phyloP scores from a whole-genome alignment of 2,329 filamentous ascomycete species.

The Penicillium sp. region DNA sequence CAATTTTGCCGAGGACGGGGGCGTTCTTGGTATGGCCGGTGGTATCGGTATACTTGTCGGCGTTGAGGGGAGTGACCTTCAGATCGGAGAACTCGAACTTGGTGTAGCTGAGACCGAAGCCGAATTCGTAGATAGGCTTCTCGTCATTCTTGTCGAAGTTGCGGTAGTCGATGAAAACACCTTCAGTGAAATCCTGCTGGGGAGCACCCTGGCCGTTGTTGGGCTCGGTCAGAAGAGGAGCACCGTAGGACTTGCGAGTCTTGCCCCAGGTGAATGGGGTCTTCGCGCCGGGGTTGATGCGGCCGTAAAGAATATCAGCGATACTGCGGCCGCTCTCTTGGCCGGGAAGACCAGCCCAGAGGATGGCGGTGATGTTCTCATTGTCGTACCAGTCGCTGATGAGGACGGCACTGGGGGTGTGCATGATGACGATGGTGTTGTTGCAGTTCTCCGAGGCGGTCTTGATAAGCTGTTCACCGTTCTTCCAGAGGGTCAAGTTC shows the following conservation, averaged over 20 bases:
- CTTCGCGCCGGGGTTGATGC: conserved; percentile 65
- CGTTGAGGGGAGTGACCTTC: conserved; percentile 49
- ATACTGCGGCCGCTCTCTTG: conserved; percentile 77
- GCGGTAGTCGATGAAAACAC: conserved; percentile 61
- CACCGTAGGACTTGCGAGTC: conserved; percentile 58
- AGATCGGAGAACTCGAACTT: conserved; percentile 65
- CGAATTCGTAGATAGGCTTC: conserved; percentile 65
- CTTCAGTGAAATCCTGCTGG: conserved; percentile 64
- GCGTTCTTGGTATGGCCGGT: conserved; percentile 59
- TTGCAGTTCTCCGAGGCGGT: conserved; percentile 76
- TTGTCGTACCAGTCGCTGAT: conserved; percentile 65
- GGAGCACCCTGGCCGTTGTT: conserved; percentile 62
- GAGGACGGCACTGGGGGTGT: conserved; percentile 80
- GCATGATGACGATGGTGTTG: conserved; percentile 92
- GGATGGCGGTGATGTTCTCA: conserved; percentile 73
- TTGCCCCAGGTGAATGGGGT: conserved; percentile 65
- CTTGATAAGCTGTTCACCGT: conserved; percentile 78
- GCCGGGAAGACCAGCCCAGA: conserved; percentile 76
- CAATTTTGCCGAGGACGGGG: conserved; percentile 55
- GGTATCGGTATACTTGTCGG: conserved; percentile 56
- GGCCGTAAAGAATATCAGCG: conserved; percentile 73
- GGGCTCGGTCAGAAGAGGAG: conserved; percentile 60
- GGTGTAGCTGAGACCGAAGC: conserved; percentile 66
- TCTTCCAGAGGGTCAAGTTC: conserved; percentile 87
- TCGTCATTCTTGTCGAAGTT: conserved; percentile 59